Evolutionary conservation across 192 early-diverging fungal genomes (phyloP).

Genomic region (Bifiguratus adelaidae): DNA sequence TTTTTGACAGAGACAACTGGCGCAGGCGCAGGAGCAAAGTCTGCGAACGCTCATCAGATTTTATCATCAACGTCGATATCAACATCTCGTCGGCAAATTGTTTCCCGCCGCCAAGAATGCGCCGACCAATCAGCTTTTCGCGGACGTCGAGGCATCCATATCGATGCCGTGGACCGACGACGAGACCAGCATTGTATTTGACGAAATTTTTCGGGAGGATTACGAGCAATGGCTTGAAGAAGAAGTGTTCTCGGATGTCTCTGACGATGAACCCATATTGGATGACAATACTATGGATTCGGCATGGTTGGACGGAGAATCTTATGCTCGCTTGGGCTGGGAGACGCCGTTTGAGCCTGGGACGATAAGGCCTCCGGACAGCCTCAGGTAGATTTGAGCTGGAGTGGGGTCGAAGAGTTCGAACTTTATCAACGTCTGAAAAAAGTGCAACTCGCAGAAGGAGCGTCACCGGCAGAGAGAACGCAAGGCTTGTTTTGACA

Average conservation of each 20-base stretch:
- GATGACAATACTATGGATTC: too few species aligned
- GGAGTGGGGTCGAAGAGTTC: too few species aligned
- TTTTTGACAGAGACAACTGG: not conserved
- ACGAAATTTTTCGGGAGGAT: constrained; percentile 46
- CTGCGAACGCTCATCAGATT: constrained; percentile 46
- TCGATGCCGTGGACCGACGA: not conserved
- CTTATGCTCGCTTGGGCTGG: too few species aligned
- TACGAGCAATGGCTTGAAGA: constrained; percentile 59
- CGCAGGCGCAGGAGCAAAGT: constrained; percentile 53
- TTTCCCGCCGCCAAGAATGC: not conserved
- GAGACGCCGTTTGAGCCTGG: too few species aligned
- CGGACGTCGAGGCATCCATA: not conserved
- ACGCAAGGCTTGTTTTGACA: too few species aligned
- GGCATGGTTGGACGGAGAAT: too few species aligned
- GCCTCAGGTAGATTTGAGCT: too few species aligned
- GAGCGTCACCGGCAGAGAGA: too few species aligned
- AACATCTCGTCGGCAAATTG: not conserved
- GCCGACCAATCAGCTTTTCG: not conserved
- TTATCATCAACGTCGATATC: constrained; percentile 44
- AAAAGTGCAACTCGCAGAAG: too few species aligned
- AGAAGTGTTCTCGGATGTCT: constrained; percentile 23
- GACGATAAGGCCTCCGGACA: too few species aligned
- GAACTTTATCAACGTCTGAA: too few species aligned
- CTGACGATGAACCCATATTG: constrained; percentile 3
- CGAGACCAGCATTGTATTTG: constrained; percentile 32